phyloP scores from a whole-genome alignment of 164 flowering plant species.

The Vitis amurensis region DNA sequence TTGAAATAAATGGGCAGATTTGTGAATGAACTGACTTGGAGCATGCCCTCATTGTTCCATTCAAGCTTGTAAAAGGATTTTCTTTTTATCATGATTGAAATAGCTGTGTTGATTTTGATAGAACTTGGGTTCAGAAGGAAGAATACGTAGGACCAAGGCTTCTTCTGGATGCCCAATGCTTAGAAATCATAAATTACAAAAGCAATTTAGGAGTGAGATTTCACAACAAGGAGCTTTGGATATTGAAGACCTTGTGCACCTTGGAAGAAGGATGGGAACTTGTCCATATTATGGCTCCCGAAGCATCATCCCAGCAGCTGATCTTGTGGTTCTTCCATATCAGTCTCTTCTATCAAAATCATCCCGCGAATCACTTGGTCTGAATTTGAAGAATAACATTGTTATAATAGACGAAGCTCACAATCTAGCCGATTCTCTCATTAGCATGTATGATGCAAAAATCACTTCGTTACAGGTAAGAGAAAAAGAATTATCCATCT shows the following conservation, averaged over 20 bases:
- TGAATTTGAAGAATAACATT: slow-evolving; percentile 70
- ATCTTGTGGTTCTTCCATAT: slow-evolving; percentile 92
- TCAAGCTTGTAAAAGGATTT: background rate
- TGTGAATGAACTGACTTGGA: background rate
- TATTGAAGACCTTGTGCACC: slow-evolving; percentile 88
- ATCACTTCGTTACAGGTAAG: slow-evolving; percentile 74
- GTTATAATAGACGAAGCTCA: slow-evolving; percentile 98
- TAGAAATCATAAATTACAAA: slow-evolving; percentile 61
- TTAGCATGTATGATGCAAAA: slow-evolving; percentile 86
- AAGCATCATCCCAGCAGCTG: slow-evolving; percentile 68
- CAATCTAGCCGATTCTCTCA: slow-evolving; percentile 95
- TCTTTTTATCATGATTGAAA: slow-evolving; percentile 8
- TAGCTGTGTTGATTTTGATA: slow-evolving; percentile 30
- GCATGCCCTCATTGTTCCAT: background rate
- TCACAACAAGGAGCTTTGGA: slow-evolving; percentile 70
- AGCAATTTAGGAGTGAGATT: slow-evolving; percentile 52
- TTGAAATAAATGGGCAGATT: too few relatives aligned
- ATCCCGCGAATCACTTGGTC: slow-evolving; percentile 88
- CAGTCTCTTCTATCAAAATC: slow-evolving; percentile 94
- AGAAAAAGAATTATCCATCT: background rate
- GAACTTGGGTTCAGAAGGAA: slow-evolving; percentile 54
- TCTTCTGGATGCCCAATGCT: slow-evolving; percentile 93
- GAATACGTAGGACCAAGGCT: slow-evolving; percentile 51
- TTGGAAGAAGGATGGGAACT: slow-evolving; percentile 70
- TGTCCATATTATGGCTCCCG: slow-evolving; percentile 98